A percentile compares a stretch with the other conserved stretches of the same genome.
Conservation (phyloP, 1,284 basidiomycete genomes). For the Marasmius sp. region DNA sequence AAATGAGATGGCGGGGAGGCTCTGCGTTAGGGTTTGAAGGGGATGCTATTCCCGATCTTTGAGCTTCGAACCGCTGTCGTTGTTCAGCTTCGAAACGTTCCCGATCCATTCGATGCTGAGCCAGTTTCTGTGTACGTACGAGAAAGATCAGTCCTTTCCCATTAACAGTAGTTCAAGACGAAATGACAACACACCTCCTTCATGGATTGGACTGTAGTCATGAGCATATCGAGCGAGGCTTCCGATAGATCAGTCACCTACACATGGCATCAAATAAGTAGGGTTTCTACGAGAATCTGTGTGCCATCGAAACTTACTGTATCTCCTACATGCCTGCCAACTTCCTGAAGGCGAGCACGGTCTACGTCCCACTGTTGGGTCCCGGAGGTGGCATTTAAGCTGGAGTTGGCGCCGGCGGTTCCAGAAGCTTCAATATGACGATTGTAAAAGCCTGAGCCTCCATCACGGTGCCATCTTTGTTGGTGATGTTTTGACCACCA, state of each 20-base stretch:
- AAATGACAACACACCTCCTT: not conserved
- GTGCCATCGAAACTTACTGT: not conserved
- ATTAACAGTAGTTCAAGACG: too few relatives aligned
- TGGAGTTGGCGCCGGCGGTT: not conserved
- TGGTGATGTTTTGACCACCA: constrained; percentile 3
- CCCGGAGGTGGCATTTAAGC: not conserved
- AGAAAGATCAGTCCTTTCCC: too few relatives aligned
- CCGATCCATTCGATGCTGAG: too few relatives aligned
- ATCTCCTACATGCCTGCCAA: constrained; percentile 1
- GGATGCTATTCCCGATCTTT: too few relatives aligned
- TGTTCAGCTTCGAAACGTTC: too few relatives aligned
- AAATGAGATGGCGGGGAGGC: too few relatives aligned
- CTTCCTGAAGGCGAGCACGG: not conserved
- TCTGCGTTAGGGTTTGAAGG: too few relatives aligned
- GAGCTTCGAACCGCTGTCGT: too few relatives aligned
- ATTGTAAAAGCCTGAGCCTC: not conserved
- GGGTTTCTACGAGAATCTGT: not conserved
- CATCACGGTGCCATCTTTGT: not conserved
- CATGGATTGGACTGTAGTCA: not conserved
- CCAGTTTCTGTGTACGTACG: too few relatives aligned
- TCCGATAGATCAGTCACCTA: constrained; percentile 5
- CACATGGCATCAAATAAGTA: not conserved
- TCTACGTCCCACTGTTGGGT: not conserved
- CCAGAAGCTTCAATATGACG: not conserved
- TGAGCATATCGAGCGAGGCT: constrained; percentile 1